Evolutionary conservation across 2,329 filamentous ascomycete genomes (phyloP).

Genomic region (Tolypocladium album): DNA sequence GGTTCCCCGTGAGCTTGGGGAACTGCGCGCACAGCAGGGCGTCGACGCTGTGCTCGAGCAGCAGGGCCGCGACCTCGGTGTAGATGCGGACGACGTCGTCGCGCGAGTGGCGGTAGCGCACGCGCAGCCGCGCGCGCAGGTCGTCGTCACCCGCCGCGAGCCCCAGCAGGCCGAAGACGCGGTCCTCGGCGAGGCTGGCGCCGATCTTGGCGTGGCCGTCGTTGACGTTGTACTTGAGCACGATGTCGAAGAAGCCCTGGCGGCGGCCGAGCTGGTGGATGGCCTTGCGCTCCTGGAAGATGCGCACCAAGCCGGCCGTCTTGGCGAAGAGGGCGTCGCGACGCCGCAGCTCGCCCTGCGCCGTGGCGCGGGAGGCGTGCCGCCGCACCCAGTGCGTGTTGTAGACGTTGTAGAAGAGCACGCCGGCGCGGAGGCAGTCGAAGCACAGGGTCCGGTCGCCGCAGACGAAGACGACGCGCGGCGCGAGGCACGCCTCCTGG

Average conservation of each 20-base stretch:
- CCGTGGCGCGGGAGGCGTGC: constrained; percentile 1
- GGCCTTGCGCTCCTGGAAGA: constrained; percentile 18
- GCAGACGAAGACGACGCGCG: constrained; percentile 13
- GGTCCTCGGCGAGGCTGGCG: constrained; percentile 16
- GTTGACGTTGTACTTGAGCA: constrained; percentile 19
- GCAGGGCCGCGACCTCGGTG: constrained; percentile 9
- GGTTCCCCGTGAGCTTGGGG: constrained; percentile 7
- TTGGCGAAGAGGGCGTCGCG: constrained; percentile 12
- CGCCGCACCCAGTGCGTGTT: constrained; percentile 16
- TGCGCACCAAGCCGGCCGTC: constrained; percentile 9
- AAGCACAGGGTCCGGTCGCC: constrained; percentile 13
- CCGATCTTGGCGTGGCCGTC: constrained; percentile 12
- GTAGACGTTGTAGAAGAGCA: constrained; percentile 18
- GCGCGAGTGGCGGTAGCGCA: constrained; percentile 4
- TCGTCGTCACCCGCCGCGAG: constrained; percentile 12
- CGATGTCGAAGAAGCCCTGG: constrained; percentile 13
- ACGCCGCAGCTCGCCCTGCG: constrained; percentile 5
- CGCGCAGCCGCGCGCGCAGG: constrained; percentile 3
- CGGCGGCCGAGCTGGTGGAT: constrained; percentile 12
- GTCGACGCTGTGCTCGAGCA: constrained; percentile 14
- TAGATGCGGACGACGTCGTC: constrained; percentile 5
- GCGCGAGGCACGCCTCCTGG: constrained; percentile 19
- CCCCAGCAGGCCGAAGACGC: constrained; percentile 20
- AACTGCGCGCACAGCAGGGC: constrained; percentile 18
- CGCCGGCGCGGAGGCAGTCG: constrained; percentile 12